Conservation (phyloP, 2,329 filamentous ascomycete genomes). For the Monosporascus sp. region DNA sequence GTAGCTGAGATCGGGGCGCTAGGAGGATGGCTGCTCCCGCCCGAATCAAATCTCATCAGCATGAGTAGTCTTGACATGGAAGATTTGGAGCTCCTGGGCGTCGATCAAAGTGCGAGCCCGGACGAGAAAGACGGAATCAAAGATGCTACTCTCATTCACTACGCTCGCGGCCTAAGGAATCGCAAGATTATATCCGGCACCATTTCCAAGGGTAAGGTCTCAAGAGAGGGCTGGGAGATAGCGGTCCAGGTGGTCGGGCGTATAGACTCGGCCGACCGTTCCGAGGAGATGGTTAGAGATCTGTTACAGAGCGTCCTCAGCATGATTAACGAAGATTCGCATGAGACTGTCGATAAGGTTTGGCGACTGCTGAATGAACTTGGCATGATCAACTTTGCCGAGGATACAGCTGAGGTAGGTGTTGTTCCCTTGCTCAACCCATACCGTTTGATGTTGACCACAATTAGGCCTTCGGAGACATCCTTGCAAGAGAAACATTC, state of each 20-base stretch:
- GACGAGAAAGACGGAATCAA: conserved; percentile 63
- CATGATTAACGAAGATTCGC: conserved; percentile 58
- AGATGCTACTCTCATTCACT: conserved; percentile 72
- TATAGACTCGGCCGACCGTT: conserved; percentile 66
- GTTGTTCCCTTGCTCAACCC: not conserved
- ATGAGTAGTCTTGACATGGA: conserved; percentile 72
- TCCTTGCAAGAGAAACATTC: conserved; percentile 65
- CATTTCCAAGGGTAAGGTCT: conserved; percentile 25
- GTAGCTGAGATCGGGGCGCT: conserved; percentile 80
- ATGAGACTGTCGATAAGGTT: conserved; percentile 72
- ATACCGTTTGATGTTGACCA: conserved; percentile 17
- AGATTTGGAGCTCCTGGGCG: conserved; percentile 76
- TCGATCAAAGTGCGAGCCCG: conserved; percentile 50
- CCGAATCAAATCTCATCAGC: conserved; percentile 46
- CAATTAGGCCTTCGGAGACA: conserved; percentile 74
- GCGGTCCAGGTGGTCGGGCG: conserved; percentile 78
- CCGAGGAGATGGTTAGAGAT: conserved; percentile 68
- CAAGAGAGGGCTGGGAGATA: conserved; percentile 79
- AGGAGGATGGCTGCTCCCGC: conserved; percentile 72
- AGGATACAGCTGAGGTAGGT: conserved; percentile 75
- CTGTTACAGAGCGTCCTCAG: conserved; percentile 64
- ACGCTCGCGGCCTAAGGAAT: conserved; percentile 63
- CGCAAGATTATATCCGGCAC: conserved; percentile 42
- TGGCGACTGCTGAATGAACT: conserved; percentile 73
- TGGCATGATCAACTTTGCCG: conserved; percentile 72